A percentile compares a stretch with the other conserved stretches of the same genome.
These are phyloP conservation scores for Orychophragmus violaceus DNA, from an alignment of 345 rosid species.

Conservation along the genomic window DNA sequence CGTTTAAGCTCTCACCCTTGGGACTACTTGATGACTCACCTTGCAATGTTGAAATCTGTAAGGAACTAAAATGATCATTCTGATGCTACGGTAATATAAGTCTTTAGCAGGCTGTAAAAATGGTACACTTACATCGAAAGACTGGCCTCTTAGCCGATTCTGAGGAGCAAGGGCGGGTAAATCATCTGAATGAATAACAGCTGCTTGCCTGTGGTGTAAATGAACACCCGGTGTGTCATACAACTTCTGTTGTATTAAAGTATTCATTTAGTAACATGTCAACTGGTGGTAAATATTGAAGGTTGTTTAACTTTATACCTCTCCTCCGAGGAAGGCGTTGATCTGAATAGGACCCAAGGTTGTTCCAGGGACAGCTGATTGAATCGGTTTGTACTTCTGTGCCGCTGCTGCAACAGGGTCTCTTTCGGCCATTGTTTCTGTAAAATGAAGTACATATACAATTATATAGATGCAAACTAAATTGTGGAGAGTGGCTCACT, in stretches of 20 bases:
- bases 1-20: slow-evolving; percentile 51
- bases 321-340: slow-evolving; percentile 87
- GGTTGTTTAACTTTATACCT: slow-evolving; percentile 43
- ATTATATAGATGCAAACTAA: not conserved
- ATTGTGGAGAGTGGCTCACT: not conserved
- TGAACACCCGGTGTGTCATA: slow-evolving; percentile 96
- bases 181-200: slow-evolving; percentile 86
- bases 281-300: not conserved
- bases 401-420: slow-evolving; percentile 96
- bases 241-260: slow-evolving; percentile 48
- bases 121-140: slow-evolving; percentile 49
- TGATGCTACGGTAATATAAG: not conserved
- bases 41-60: slow-evolving; percentile 23
- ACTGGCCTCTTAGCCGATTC: slow-evolving; percentile 72
- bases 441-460: not conserved
- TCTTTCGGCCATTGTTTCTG: slow-evolving; percentile 75
- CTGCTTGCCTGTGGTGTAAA: slow-evolving; percentile 95
- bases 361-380: slow-evolving; percentile 98
- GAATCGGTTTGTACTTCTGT: slow-evolving; percentile 76
- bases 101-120: not conserved
- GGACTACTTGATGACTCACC: slow-evolving; percentile 5
- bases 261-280: not conserved
- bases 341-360: slow-evolving; percentile 94
- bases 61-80: not conserved
- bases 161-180: slow-evolving; percentile 92